Base-by-base conservation (phyloP, 495 filamentous ascomycete genomes). In the Daldinia concentrica region DNA sequence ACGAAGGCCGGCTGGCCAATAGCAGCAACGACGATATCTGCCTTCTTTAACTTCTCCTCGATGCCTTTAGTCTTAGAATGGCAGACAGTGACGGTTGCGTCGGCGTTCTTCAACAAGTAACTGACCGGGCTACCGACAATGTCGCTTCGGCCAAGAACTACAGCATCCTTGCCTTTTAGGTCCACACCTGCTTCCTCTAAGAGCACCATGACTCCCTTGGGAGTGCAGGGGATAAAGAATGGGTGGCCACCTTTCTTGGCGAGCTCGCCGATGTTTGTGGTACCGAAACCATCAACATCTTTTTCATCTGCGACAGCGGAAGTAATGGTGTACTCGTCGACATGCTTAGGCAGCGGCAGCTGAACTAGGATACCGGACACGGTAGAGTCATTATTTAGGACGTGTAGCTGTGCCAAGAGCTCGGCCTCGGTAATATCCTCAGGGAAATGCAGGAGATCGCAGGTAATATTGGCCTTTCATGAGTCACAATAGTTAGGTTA, bases 51-150 rank as follows among this genome's bases (percentile, higher is more conserved):
- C 63, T 93, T 84, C 19, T 87, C 84, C 27, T 88, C 82, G 14
- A 98, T 80, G 68, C 91, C 86, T 62, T 88, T 79, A 8, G 95
- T 98, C 79, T 88, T 90, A 37, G 94, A 97, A 82, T 99, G 95
- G 80, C 96, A 98, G 41, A 97, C 86, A 4, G 95, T 98, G 66
- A 99, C 96, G 39, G 95, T 98, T 43, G 95, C 95, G 80, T 99
- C 91, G 34, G 95, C 94, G 76, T 97, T 95, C 80, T 92, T 96
- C 54, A 99, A 85, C 66, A 99, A 84, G 75, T 96, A 95, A 81
- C 95, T 97, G 74, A 97, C 94, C 9, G 95, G 95, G 77, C 93
- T 97, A 69, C 95, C 95, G 19, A 99, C 95, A 70, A 98, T 98
- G 73, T 99, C 95, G 78, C 94, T 97, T 19, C 95, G 90, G 34